These are phyloP conservation scores for Vachellia pachyceras DNA, from an alignment of 306 rosid genomes.

Conservation along the genomic window DNA sequence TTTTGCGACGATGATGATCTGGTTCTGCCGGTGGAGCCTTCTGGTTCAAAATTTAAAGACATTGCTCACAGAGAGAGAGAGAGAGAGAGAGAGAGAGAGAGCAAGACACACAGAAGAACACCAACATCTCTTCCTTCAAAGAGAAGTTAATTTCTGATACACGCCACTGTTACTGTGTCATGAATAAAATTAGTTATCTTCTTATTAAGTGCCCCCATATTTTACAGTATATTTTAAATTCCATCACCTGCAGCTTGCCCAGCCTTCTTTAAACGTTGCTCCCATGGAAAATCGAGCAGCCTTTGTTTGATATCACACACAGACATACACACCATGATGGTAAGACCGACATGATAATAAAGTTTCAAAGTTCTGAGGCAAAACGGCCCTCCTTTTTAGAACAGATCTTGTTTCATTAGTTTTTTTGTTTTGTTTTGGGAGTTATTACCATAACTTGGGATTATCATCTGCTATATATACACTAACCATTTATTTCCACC, in stretches of 20 bases:
- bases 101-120: slow-evolving; percentile 34
- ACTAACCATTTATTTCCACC: neutral
- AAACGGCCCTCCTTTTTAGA: slow-evolving; percentile 75
- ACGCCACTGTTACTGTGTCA: slow-evolving; percentile 24
- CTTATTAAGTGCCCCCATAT: neutral
- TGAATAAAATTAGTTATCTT: slow-evolving; percentile 33
- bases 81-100: neutral
- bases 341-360: slow-evolving; percentile 68
- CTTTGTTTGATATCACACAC: slow-evolving; percentile 46
- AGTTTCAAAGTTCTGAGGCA: slow-evolving; percentile 63
- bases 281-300: slow-evolving; percentile 66
- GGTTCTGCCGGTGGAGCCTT: neutral
- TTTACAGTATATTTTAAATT: slow-evolving; percentile 8
- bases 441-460: slow-evolving; percentile 38
- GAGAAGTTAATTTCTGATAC: slow-evolving; percentile 51
- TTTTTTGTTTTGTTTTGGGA: slow-evolving; percentile 22
- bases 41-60: slow-evolving; percentile 35
- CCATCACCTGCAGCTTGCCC: slow-evolving; percentile 29
- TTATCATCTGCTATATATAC: neutral
- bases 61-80: neutral
- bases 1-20: slow-evolving; percentile 1
- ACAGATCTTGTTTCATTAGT: slow-evolving; percentile 49
- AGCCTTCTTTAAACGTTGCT: slow-evolving; percentile 34
- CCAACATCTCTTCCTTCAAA: slow-evolving; percentile 89
- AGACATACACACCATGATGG: slow-evolving; percentile 34